Conservation (phyloP, 1,284 basidiomycete genomes). For the Trametes versicolor region DNA sequence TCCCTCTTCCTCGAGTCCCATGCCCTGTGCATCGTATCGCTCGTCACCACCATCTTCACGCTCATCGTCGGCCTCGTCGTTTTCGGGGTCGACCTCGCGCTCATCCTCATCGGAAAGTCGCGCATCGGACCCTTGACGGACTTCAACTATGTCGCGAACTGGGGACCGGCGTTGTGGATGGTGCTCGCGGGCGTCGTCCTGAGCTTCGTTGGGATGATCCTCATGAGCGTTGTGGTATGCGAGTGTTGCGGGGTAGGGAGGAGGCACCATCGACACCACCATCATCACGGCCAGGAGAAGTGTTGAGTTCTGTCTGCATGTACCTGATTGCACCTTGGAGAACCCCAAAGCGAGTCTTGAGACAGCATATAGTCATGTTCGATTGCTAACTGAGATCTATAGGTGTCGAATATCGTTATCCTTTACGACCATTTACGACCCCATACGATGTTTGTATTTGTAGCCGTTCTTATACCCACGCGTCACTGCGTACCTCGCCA, state of each 20-base stretch:
- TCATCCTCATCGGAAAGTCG: constrained; percentile 60
- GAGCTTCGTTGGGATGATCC: constrained; percentile 68
- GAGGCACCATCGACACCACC: constrained; percentile 23
- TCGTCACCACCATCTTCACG: constrained; percentile 64
- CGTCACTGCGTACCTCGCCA: no score
- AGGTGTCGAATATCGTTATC: neutral
- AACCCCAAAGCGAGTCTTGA: neutral
- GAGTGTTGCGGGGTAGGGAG: constrained; percentile 65
- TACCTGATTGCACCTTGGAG: neutral
- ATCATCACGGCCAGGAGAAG: constrained; percentile 17
- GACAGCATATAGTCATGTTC: neutral
- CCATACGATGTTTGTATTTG: constrained; percentile 9
- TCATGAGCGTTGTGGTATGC: constrained; percentile 69
- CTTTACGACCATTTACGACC: constrained; percentile 17
- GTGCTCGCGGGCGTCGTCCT: constrained; percentile 60
- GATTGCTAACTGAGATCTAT: neutral
- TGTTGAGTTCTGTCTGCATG: constrained; percentile 3
- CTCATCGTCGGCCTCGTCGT: constrained; percentile 63
- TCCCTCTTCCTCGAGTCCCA: constrained; percentile 66
- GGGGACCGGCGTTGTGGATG: constrained; percentile 81
- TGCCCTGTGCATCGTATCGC: constrained; percentile 58
- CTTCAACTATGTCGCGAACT: constrained; percentile 57
- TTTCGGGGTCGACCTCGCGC: constrained; percentile 67
- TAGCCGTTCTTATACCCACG: constrained; percentile 3
- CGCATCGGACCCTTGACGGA: constrained; percentile 53